Conservation (phyloP, 495 filamentous ascomycete genomes). For the Pyronema domesticum region DNA sequence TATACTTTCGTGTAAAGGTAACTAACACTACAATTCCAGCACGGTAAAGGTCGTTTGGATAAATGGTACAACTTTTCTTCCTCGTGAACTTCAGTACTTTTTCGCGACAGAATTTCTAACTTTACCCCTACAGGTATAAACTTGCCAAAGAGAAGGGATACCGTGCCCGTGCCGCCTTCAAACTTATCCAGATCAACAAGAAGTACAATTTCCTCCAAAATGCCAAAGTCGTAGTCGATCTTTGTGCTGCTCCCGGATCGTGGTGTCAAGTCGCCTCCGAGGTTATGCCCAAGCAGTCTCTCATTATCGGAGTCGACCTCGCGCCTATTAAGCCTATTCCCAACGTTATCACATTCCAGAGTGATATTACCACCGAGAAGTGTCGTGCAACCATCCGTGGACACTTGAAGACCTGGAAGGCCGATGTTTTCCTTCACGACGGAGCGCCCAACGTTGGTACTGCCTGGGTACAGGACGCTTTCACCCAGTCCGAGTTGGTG, state of each 20-base stretch:
- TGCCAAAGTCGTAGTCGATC: conserved; percentile 87
- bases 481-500: conserved; percentile 89
- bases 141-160: conserved; percentile 98
- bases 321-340: conserved; percentile 92
- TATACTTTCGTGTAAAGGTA: conserved; percentile 11
- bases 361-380: conserved; percentile 95
- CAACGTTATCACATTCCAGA: conserved; percentile 82
- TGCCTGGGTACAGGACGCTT: conserved; percentile 96
- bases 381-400: conserved; percentile 78
- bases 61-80: conserved; percentile 47
- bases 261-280: conserved; percentile 98
- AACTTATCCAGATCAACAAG: conserved; percentile 95
- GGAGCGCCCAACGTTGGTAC: conserved; percentile 96
- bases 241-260: conserved; percentile 93
- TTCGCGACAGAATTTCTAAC: conserved; percentile 3
- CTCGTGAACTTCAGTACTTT: background rate
- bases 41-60: conserved; percentile 97
- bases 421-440: conserved; percentile 92
- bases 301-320: conserved; percentile 91
- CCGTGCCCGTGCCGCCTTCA: conserved; percentile 89
- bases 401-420: conserved; percentile 94
- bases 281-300: conserved; percentile 73
- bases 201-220: conserved; percentile 96
- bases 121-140: conserved; percentile 35
- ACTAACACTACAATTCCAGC: conserved; percentile 29